Evolutionary conservation across 2,329 filamentous ascomycete genomes (phyloP).

Genomic region (Pseudogymnoascus sp.): DNA sequence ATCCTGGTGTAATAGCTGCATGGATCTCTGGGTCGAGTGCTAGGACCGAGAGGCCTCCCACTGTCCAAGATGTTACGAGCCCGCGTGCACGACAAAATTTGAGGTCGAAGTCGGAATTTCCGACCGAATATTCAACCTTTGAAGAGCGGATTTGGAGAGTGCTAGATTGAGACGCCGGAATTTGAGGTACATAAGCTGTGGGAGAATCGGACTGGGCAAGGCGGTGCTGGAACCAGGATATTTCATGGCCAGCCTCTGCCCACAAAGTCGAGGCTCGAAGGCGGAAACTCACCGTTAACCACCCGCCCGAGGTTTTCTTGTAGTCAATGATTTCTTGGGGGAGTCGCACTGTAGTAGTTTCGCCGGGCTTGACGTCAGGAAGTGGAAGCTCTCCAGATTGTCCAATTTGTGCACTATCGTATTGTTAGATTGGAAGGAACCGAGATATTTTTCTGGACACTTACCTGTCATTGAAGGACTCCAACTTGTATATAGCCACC

Average conservation of each 20-base stretch:
- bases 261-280: constrained; percentile 39
- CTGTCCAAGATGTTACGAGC: constrained; percentile 35
- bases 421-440: neutral
- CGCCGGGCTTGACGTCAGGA: constrained; percentile 34
- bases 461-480: constrained; percentile 35
- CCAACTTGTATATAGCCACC: constrained; percentile 36
- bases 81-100: constrained; percentile 39
- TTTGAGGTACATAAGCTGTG: constrained; percentile 15
- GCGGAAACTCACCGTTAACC: constrained; percentile 38
- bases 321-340: constrained; percentile 22
- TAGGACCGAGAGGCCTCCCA: constrained; percentile 31
- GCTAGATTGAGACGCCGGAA: constrained; percentile 12
- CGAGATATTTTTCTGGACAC: constrained; percentile 16
- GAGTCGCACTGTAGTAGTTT: constrained; percentile 30
- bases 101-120: constrained; percentile 32
- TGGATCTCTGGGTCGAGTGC: constrained; percentile 30
- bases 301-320: constrained; percentile 30
- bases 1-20: constrained; percentile 37
- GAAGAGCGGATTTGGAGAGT: constrained; percentile 14
- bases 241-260: constrained; percentile 44
- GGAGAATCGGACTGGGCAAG: neutral
- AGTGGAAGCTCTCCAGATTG: constrained; percentile 33
- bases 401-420: constrained; percentile 24
- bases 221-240: constrained; percentile 37
- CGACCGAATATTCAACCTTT: constrained; percentile 25